phyloP scores from a whole-genome alignment of 2,329 filamentous ascomycete genomes.

The Cyclaneusma minus region DNA sequence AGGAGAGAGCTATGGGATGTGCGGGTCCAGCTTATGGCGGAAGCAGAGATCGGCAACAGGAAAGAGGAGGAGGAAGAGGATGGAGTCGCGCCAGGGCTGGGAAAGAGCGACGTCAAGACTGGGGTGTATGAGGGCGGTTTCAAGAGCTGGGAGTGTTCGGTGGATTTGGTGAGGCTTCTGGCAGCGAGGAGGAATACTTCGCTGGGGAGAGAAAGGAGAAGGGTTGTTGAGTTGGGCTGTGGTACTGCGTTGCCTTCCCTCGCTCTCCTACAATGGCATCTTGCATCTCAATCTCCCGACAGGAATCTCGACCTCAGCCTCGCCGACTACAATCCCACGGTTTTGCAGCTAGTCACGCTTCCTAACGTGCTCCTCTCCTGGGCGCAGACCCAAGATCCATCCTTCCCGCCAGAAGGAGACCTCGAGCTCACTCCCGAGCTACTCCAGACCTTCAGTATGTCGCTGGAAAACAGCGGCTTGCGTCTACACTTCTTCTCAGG shows the following conservation, averaged over 20 bases:
- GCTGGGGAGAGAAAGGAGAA: conserved; percentile 5
- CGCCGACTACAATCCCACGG: conserved; percentile 67
- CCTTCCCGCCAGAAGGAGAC: conserved; percentile 17
- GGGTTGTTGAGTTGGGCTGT: conserved; percentile 47
- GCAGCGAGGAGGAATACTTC: conserved; percentile 17
- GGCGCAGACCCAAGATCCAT: conserved; percentile 16
- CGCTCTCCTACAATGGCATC: conserved; percentile 49
- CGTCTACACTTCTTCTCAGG: conserved; percentile 55
- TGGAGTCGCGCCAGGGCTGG: conserved; percentile 34
- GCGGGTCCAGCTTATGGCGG: conserved; percentile 64
- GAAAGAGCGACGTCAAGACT: conserved; percentile 59
- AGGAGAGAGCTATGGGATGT: conserved; percentile 72
- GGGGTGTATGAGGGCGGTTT: conserved; percentile 78
- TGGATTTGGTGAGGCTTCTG: conserved; percentile 62
- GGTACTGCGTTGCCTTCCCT: conserved; percentile 62
- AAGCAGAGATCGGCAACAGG: too few species aligned
- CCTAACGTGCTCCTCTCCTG: conserved; percentile 65
- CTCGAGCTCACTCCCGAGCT: conserved; percentile 26
- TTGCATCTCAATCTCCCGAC: conserved; percentile 12
- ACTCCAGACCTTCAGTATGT: conserved; percentile 38
- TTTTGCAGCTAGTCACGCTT: conserved; percentile 63
- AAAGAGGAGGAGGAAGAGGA: conserved; percentile 41
- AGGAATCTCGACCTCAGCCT: conserved; percentile 41
- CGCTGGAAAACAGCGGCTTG: conserved; percentile 34
- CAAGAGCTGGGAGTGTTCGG: conserved; percentile 79